A percentile compares a stretch with the other conserved stretches of the same genome.
phyloP scores from a whole-genome alignment of 148 eudicot species.

The Limonium bicolor region DNA sequence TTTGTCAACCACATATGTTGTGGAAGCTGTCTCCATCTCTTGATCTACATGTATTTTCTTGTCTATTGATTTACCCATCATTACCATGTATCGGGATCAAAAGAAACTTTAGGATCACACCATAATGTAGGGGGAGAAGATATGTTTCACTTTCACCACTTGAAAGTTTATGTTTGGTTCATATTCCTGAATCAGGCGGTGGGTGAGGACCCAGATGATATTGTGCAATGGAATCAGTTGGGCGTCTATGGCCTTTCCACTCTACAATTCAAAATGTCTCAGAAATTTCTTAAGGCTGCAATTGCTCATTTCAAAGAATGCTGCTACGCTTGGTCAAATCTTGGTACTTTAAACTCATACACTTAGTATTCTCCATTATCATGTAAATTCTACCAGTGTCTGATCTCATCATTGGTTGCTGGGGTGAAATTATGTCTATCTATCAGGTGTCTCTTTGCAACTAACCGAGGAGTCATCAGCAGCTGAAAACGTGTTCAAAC shows the following conservation, averaged over 20 bases:
- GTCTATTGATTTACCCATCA: too few relatives aligned
- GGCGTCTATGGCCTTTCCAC: constrained; percentile 87
- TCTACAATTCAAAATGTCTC: constrained; percentile 62
- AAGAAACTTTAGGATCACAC: too few relatives aligned
- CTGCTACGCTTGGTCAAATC: constrained; percentile 94
- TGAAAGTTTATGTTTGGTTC: too few relatives aligned
- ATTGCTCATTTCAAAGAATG: constrained; percentile 62
- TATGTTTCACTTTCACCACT: too few relatives aligned
- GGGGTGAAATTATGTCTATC: background rate
- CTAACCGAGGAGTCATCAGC: constrained; percentile 46
- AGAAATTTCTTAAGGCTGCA: constrained; percentile 81
- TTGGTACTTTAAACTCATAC: constrained; percentile 27
- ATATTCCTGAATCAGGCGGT: constrained; percentile 54
- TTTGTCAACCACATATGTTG: background rate
- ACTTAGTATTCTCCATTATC: background rate
- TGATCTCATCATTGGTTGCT: background rate
- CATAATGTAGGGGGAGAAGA: too few relatives aligned
- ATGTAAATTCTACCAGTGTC: background rate
- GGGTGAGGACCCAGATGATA: constrained; percentile 85
- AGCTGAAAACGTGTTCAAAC: constrained; percentile 80
- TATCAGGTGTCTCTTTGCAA: constrained; percentile 71
- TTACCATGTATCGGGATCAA: too few relatives aligned
- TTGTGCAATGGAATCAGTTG: constrained; percentile 90
- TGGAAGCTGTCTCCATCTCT: too few relatives aligned
- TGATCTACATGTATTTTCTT: too few relatives aligned